Evolutionary conservation across 176 grass and related monocot genomes (phyloP), one percentile per base, ranked within the genome.

Genomic region (Rhipidocladum racemiflorum): DNA sequence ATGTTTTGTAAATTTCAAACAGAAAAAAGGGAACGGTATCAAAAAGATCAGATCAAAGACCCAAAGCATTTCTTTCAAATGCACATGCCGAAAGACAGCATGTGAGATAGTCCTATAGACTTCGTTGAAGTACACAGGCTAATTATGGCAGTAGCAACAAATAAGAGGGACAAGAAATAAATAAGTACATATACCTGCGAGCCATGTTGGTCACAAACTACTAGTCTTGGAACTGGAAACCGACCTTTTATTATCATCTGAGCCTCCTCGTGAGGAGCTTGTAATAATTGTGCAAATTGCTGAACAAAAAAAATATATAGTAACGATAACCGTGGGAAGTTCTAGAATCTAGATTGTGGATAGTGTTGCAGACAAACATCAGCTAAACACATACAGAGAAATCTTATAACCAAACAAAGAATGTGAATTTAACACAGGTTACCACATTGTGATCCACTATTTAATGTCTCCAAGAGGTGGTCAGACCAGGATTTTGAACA

Each of bases 181-280:
- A 82, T 75, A 72, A 72, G 3, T 81, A 39, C 54, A 64, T 67
- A 48, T 68, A 99, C 96, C 92, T 99, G 92, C 14, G 92, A 99
- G 49, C 96, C 96, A 85, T 99, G 96, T 76, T 99, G 96, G 55
- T 99, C 96, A 54, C 96, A 99, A 75, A 99, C 76, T 70, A 99
- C 96, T 75, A 99, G 88, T 90, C 96, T 93, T 75, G 96, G 92
- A 72, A 91, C 91, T 61, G 96, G 96, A 80, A 99, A 99, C 54
- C 96, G 92, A 8, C 90, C 92, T 45, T 51, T 91, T 77, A 93
- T 93, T 68, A 99, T 95, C 18, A 88, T 76, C 36, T 95, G 81
- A 3, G 92, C 92, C 49, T 99, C 96, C 48, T 99, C 91, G 16
- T 91, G 92, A 65, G 96, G 96, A 85, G 89, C 90, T 89, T 93